Evolutionary conservation across 148 eudicot species (phyloP), one percentile per base, ranked within the genome.

Genomic region (Chenopodium album): DNA sequence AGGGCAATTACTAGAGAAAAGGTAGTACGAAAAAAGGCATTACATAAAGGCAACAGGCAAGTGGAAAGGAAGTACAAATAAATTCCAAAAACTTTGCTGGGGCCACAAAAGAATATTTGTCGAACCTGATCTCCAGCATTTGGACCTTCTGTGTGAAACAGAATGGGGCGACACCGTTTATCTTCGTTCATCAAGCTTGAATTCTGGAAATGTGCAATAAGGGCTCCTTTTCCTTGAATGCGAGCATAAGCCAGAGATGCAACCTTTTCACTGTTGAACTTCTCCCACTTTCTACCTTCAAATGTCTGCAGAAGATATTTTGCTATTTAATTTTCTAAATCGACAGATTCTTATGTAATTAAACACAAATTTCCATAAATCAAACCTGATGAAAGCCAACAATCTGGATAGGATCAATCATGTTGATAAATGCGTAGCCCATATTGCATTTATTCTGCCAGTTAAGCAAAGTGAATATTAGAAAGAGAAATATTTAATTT

Each of bases 171-270:
- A 77, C 95, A 93, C 19, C 91, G 91, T 78, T 92, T 93, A 87
- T 93, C 97, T 86, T 90, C 97, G 46, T 92, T 93, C 97, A 93
- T 90, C 87, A 93, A 79, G 89, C 94, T 93, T 13, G 97, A 93
- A 75, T 93, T 92, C 82, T 93, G 97, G 79, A 93, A 93, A 86
- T 93, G 97, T n/a, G 97, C 87, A 47, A 93, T 84, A 26, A 93
- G 93, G 67, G 97, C 91, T 72, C 87, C 75, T 82, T 90, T 93
- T 31, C 97, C 97, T 83, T 93, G 97, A 81, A 93, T 93, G 67
- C 95, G 88, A 79, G 92, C 97, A 86, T 92, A 92, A 28, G 94
- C 92, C 85, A 92, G 91, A 81, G 89, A 76, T 79, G 91, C 92
- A 75, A 92, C 92, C 87, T 92, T 92, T 84, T 90, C 97, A 83